Conservation (phyloP, 305 asterid species). For the Fraxinus paxiana region DNA sequence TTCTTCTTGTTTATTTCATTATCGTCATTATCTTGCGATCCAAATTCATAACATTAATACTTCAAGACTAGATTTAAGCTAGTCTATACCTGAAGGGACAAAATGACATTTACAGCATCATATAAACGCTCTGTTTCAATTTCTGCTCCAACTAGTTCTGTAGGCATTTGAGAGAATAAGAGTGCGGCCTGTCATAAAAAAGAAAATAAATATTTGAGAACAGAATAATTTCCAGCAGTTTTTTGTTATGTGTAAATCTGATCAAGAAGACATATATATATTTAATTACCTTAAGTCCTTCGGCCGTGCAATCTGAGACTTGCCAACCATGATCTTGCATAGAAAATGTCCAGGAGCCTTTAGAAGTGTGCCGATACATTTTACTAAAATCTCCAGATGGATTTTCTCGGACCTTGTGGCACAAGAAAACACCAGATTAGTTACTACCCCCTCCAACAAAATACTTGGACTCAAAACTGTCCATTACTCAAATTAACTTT, state of each 20-base stretch:
- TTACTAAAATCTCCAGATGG: conserved; percentile 35
- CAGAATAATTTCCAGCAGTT: neutral
- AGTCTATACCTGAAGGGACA: conserved; percentile 43
- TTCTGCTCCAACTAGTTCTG: conserved; percentile 37
- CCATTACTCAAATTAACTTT: neutral
- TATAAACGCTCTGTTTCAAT: conserved; percentile 31
- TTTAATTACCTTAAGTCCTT: conserved; percentile 47
- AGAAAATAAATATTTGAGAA: neutral
- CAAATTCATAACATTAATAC: too few species aligned
- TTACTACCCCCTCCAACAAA: neutral
- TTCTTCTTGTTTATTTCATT: too few species aligned
- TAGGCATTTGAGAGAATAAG: conserved; percentile 40
- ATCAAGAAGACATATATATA: neutral
- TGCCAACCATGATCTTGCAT: conserved; percentile 62
- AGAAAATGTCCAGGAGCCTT: conserved; percentile 59
- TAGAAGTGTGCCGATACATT: conserved; percentile 52
- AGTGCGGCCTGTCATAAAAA: conserved; percentile 34
- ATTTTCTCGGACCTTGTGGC: conserved; percentile 39
- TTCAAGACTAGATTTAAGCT: neutral
- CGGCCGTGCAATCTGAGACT: conserved; percentile 60
- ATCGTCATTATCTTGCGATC: too few species aligned
- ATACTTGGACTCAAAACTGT: neutral
- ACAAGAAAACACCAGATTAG: neutral
- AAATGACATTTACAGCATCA: conserved; percentile 45
- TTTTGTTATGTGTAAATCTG: neutral